A percentile compares a stretch with the other conserved stretches of the same genome.
Evolutionary conservation across 129 eudicot species (phyloP).

Genomic region (Ambrosia trifida): DNA sequence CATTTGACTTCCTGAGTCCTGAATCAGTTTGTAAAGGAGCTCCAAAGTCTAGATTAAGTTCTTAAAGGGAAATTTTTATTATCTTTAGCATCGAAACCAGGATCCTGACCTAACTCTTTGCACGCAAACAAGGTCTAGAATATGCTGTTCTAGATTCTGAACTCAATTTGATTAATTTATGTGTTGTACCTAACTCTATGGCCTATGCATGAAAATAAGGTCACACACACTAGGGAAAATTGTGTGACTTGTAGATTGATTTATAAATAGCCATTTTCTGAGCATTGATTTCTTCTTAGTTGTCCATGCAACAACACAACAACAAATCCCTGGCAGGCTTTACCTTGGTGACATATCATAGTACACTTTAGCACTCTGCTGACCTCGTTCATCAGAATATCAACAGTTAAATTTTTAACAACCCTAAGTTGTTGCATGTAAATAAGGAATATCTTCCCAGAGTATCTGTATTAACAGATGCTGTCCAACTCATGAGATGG

Average conservation of each 20-base stretch:
- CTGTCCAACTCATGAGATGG: neutral
- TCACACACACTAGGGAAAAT: neutral
- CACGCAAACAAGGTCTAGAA: too few relatives aligned
- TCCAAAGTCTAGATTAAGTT: constrained; percentile 15
- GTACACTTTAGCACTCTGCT: neutral
- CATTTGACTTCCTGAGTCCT: constrained; percentile 1
- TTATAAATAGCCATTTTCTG: neutral
- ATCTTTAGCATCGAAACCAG: constrained; percentile 2
- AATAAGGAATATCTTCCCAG: neutral
- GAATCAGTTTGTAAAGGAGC: constrained; percentile 10
- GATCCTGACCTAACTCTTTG: neutral
- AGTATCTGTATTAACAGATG: neutral
- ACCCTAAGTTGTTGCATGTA: constrained; percentile 5
- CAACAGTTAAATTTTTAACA: neutral
- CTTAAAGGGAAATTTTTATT: constrained; percentile 1
- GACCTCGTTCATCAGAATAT: neutral
- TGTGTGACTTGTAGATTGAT: neutral
- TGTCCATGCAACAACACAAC: neutral
- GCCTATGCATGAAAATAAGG: neutral
- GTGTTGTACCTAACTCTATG: neutral
- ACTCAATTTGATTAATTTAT: neutral
- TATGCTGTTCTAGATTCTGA: neutral
- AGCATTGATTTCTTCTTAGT: neutral
- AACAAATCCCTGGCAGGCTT: neutral
- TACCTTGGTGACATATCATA: neutral